A percentile compares a stretch with the other conserved stretches of the same genome.
Evolutionary conservation across 441 rosid genomes (phyloP).

Genomic region (Gossypium lobatum): DNA sequence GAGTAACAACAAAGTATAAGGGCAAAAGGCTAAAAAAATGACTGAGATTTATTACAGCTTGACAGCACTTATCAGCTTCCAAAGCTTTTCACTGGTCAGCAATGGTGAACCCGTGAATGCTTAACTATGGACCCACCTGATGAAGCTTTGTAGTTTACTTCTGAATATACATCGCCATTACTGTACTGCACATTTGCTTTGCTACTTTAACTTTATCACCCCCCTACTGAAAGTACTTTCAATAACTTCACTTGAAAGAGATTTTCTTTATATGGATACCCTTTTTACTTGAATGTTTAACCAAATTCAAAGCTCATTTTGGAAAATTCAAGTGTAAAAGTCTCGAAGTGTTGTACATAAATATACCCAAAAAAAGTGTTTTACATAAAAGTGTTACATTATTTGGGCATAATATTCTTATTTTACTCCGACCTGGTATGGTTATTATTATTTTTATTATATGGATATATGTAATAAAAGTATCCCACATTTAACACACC

Average conservation of each 20-base stretch:
- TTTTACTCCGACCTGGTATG: too few species aligned
- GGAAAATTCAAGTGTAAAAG: not conserved
- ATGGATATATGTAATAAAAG: too few species aligned
- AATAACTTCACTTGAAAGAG: not conserved
- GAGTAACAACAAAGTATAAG: not conserved
- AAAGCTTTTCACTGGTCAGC: not conserved
- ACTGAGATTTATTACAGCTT: slow-evolving; percentile 7
- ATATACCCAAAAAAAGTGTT: not conserved
- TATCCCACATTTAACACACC: too few species aligned
- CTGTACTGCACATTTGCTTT: slow-evolving; percentile 1
- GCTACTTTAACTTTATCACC: not conserved
- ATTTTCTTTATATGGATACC: not conserved
- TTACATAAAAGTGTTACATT: not conserved
- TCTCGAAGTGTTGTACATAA: not conserved
- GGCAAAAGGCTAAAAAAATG: not conserved
- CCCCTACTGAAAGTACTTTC: not conserved
- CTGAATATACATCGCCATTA: slow-evolving; percentile 2
- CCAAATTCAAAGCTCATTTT: not conserved
- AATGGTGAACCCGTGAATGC: slow-evolving; percentile 10
- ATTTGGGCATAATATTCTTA: too few species aligned
- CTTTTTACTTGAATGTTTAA: not conserved
- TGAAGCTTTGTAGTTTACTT: slow-evolving; percentile 1
- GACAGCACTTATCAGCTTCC: not conserved
- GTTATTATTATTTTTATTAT: too few species aligned
- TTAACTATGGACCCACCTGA: slow-evolving; percentile 7